Evolutionary conservation across 768 basidiomycete species (phyloP).

Genomic region (Leccinum incarnatum): DNA sequence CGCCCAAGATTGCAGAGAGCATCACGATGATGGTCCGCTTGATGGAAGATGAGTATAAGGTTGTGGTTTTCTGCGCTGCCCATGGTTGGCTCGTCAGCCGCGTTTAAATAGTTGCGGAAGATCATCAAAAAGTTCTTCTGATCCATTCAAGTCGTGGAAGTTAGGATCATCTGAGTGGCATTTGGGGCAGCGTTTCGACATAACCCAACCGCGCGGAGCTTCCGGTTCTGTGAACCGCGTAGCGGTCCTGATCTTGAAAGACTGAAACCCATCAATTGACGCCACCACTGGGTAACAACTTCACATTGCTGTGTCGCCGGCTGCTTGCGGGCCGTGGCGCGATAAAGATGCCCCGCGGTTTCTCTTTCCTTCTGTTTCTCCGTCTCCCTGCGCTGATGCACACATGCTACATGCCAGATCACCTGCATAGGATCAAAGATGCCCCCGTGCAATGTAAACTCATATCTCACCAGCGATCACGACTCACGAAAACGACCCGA

Average conservation of each 20-base stretch:
- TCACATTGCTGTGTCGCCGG: too few species aligned
- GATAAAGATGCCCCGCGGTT: not conserved
- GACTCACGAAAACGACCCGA: too few species aligned
- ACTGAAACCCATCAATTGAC: not conserved
- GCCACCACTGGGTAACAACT: not conserved
- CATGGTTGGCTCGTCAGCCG: too few species aligned
- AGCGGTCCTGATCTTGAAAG: too few species aligned
- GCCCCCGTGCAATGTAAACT: not conserved
- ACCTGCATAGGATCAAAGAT: not conserved
- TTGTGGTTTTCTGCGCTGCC: not conserved
- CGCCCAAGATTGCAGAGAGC: conserved; percentile 4
- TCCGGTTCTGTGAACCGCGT: too few species aligned
- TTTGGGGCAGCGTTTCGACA: too few species aligned
- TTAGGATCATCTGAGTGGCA: too few species aligned
- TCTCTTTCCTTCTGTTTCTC: not conserved
- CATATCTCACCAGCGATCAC: not conserved
- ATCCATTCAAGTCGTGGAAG: too few species aligned
- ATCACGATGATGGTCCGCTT: not conserved
- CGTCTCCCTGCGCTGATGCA: not conserved
- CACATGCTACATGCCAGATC: not conserved
- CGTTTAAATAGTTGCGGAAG: too few species aligned
- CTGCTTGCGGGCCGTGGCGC: too few species aligned
- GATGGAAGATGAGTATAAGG: not conserved
- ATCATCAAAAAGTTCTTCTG: too few species aligned
- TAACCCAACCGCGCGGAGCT: too few species aligned